Percentiles rank a stretch among this genome's conserved stretches.
Conservation (phyloP, 306 rosid genomes). For the Elaeagnus macrophylla region DNA sequence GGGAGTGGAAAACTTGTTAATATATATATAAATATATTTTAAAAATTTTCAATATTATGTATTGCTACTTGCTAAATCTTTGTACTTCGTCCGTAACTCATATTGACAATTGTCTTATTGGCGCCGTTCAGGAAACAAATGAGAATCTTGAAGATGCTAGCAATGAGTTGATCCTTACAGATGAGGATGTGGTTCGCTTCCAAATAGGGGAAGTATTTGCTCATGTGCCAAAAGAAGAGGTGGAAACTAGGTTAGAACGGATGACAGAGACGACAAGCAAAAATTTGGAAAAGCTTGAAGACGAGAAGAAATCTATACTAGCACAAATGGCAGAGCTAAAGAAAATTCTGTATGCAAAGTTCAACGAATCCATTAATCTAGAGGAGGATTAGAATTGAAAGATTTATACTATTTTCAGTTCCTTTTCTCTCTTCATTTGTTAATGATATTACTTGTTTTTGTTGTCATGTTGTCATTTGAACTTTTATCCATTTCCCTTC, state of each 20-base stretch:
- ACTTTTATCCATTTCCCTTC: too few species aligned
- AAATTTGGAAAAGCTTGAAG: constrained; percentile 59
- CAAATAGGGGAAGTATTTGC: constrained; percentile 90
- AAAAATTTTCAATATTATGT: not conserved
- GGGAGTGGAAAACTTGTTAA: too few species aligned
- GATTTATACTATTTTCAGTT: too few species aligned
- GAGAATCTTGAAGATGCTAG: constrained; percentile 88
- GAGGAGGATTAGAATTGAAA: constrained; percentile 67
- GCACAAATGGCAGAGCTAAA: constrained; percentile 79
- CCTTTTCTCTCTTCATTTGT: too few species aligned
- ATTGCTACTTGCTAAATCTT: not conserved
- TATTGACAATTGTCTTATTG: not conserved
- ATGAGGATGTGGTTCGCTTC: constrained; percentile 77
- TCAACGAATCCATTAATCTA: constrained; percentile 93
- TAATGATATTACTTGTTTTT: too few species aligned
- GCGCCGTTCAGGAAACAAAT: constrained; percentile 47
- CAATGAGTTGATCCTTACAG: constrained; percentile 84
- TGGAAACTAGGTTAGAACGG: constrained; percentile 67
- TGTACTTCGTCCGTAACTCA: not conserved
- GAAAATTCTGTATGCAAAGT: constrained; percentile 78
- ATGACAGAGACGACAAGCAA: constrained; percentile 60
- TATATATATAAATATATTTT: too few species aligned
- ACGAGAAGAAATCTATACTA: constrained; percentile 57
- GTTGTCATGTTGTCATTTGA: too few species aligned
- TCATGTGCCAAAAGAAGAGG: constrained; percentile 81